These are phyloP conservation scores for Neophaeococcomyces aloes DNA, from an alignment of 2,329 filamentous ascomycete genomes.

Conservation along the genomic window DNA sequence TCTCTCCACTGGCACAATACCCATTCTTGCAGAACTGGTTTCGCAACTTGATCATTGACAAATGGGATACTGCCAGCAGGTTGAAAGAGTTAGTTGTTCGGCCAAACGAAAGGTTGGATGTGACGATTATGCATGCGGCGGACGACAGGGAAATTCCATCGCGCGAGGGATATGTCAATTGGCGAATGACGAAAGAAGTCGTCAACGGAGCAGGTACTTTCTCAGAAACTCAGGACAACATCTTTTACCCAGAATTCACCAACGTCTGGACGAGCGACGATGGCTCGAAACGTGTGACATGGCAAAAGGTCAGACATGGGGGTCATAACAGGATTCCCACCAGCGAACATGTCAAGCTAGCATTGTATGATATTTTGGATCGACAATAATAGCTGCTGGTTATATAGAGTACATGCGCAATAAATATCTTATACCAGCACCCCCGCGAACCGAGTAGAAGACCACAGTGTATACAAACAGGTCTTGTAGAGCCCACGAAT, in stretches of 20 bases:
- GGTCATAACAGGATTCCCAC: conserved; percentile 24
- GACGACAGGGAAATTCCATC: conserved; percentile 78
- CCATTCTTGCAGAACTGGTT: conserved; percentile 55
- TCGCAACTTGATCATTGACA: conserved; percentile 58
- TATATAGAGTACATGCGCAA: background rate
- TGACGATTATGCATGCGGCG: conserved; percentile 67
- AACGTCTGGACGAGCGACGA: conserved; percentile 18
- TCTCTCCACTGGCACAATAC: conserved; percentile 59
- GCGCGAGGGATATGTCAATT: conserved; percentile 34
- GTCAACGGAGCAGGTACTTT: conserved; percentile 17
- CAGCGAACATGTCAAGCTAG: conserved; percentile 18
- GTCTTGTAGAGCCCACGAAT: no score
- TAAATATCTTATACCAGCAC: background rate
- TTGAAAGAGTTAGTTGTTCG: conserved; percentile 49
- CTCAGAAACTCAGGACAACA: conserved; percentile 17
- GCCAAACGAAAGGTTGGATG: conserved; percentile 44
- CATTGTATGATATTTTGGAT: conserved; percentile 10
- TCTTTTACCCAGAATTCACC: conserved; percentile 11
- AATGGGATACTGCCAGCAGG: conserved; percentile 63
- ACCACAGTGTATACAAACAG: no score
- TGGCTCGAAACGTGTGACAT: conserved; percentile 31
- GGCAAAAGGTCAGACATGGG: conserved; percentile 35
- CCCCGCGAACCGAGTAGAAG: background rate
- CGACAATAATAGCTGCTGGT: background rate
- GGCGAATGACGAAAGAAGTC: conserved; percentile 25